These are phyloP conservation scores for Populus tomentosa DNA, from an alignment of 441 rosid species.

Conservation along the genomic window DNA sequence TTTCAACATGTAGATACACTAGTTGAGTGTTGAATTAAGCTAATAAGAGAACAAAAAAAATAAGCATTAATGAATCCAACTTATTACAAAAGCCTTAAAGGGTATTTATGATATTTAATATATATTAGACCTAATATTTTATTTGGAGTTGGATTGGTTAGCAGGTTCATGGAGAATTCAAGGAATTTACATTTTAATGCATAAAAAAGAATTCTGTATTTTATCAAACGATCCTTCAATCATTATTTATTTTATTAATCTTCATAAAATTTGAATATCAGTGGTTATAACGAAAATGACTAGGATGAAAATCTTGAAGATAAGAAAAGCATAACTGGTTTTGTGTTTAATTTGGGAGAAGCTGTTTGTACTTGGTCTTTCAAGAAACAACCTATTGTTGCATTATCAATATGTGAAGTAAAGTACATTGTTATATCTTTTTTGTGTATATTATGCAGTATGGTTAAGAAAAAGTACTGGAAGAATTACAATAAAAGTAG, in stretches of 20 bases:
- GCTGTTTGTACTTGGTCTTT: neutral
- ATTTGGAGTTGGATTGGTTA: neutral
- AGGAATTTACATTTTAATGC: neutral
- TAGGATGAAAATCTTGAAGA: neutral
- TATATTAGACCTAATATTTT: neutral
- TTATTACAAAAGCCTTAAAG: neutral
- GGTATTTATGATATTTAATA: neutral
- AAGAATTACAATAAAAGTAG: neutral
- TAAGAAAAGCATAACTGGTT: neutral
- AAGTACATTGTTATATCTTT: neutral
- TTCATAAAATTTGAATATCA: neutral
- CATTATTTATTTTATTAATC: neutral
- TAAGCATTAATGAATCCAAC: neutral
- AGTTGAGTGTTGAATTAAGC: too few relatives aligned
- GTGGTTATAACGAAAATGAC: neutral
- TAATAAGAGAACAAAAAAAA: neutral
- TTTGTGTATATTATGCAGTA: neutral
- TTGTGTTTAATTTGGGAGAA: neutral
- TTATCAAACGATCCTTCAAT: neutral
- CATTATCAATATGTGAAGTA: neutral
- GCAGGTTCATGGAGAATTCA: neutral
- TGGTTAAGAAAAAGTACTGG: neutral
- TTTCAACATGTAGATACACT: too few relatives aligned
- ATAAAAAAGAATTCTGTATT: neutral
- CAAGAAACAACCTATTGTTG: neutral